Percentiles rank a stretch among this genome's conserved stretches.
Evolutionary conservation across 2,329 filamentous ascomycete genomes (phyloP).

Genomic region (Aureobasidium melanogenum): DNA sequence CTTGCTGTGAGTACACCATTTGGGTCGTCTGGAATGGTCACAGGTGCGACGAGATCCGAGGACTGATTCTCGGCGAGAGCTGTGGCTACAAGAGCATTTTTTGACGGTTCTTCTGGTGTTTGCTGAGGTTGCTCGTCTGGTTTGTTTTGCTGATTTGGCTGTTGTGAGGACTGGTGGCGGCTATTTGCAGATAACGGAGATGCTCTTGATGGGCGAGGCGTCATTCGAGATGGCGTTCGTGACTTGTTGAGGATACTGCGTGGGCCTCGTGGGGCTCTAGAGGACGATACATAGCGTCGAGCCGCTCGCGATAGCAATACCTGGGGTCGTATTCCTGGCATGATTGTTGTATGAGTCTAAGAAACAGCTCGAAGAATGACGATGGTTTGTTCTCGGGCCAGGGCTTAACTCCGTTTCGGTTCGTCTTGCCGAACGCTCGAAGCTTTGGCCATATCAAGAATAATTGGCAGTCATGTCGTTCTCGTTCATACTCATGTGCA

Average conservation of each 20-base stretch:
- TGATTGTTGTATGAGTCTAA: neutral
- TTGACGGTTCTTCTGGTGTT: constrained; percentile 21
- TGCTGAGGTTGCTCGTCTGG: constrained; percentile 9
- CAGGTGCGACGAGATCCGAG: constrained; percentile 46
- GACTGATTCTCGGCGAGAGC: constrained; percentile 39
- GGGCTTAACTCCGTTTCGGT: neutral
- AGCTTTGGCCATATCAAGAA: constrained; percentile 8
- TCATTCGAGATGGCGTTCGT: constrained; percentile 1
- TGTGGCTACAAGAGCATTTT: constrained; percentile 34
- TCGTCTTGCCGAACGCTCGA: neutral
- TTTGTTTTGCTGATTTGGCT: neutral
- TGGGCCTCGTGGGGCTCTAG: constrained; percentile 20
- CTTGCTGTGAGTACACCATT: constrained; percentile 48
- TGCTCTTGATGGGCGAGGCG: neutral
- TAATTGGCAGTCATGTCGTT: neutral
- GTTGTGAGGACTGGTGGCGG: constrained; percentile 11
- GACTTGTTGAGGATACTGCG: constrained; percentile 11
- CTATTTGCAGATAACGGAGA: neutral
- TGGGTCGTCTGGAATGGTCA: constrained; percentile 53
- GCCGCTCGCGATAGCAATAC: constrained; percentile 13
- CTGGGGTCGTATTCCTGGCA: constrained; percentile 13
- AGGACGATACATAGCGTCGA: neutral
- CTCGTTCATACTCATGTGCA: neutral
- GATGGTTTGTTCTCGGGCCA: neutral
- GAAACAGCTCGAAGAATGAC: neutral